A percentile compares a stretch with the other conserved stretches of the same genome.
Evolutionary conservation across 805 yeast genomes (phyloP).

Genomic region (Zygosaccharomyces siamensis): DNA sequence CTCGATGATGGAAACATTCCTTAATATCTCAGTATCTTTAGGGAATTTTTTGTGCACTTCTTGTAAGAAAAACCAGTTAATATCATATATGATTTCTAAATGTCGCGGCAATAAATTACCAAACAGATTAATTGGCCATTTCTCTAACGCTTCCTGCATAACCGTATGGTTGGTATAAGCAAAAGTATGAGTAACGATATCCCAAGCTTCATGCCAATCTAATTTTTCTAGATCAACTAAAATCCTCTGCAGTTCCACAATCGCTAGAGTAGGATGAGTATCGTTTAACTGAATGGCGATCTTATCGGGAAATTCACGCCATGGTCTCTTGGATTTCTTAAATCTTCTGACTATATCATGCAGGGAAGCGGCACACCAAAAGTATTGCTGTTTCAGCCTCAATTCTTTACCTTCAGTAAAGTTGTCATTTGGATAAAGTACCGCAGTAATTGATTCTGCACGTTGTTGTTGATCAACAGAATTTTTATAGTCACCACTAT

Average conservation of each 20-base stretch:
- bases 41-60: slow-evolving; percentile 74
- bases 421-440: slow-evolving; percentile 89
- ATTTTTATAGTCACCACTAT: slow-evolving; percentile 82
- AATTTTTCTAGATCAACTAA: slow-evolving; percentile 78
- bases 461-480: slow-evolving; percentile 81
- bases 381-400: slow-evolving; percentile 90
- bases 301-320: slow-evolving; percentile 79
- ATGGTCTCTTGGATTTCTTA: slow-evolving; percentile 68
- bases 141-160: slow-evolving; percentile 90
- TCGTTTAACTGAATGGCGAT: slow-evolving; percentile 92
- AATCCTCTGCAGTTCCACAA: slow-evolving; percentile 84
- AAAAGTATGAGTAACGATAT: slow-evolving; percentile 69
- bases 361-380: slow-evolving; percentile 93
- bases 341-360: slow-evolving; percentile 88
- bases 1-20: slow-evolving; percentile 78
- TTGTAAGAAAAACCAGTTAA: slow-evolving; percentile 75
- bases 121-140: slow-evolving; percentile 85
- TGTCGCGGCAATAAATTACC: slow-evolving; percentile 84
- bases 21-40: slow-evolving; percentile 53
- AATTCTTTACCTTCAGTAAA: slow-evolving; percentile 87
- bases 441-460: slow-evolving; percentile 91
- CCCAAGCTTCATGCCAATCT: slow-evolving; percentile 83
- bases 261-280: slow-evolving; percentile 89
- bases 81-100: slow-evolving; percentile 81
- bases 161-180: slow-evolving; percentile 95